Evolutionary conservation across 2,329 filamentous ascomycete genomes (phyloP).

Genomic region (Pseudonectria foliicola): DNA sequence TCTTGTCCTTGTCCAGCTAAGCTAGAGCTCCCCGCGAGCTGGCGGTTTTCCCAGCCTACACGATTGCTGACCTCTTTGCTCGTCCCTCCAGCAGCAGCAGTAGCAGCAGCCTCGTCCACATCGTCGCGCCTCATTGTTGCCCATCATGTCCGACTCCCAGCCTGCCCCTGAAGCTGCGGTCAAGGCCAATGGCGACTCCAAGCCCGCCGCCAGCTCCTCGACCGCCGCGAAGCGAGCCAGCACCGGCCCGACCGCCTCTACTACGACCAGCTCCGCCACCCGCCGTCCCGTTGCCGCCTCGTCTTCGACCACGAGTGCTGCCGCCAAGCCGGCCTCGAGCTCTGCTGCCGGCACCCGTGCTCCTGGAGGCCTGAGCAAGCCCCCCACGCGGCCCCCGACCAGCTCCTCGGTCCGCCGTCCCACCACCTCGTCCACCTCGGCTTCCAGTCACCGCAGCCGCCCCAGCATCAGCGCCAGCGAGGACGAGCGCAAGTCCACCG

Average conservation of each 20-base stretch:
- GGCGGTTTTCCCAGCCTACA: no score
- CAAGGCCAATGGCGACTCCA: constrained; percentile 25
- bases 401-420: constrained; percentile 27
- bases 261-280: constrained; percentile 25
- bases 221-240: constrained; percentile 29
- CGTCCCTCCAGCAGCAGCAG: constrained; percentile 1
- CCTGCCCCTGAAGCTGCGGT: constrained; percentile 26
- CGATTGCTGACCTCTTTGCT: not conserved
- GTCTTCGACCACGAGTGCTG: constrained; percentile 19
- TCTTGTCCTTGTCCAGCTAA: no score
- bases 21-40: no score
- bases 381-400: constrained; percentile 40
- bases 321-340: constrained; percentile 19
- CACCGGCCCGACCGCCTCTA: constrained; percentile 23
- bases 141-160: constrained; percentile 41
- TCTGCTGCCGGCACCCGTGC: constrained; percentile 29
- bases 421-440: constrained; percentile 28
- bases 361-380: constrained; percentile 38
- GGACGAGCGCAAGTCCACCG: constrained; percentile 40
- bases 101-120: constrained; percentile 1
- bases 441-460: constrained; percentile 39
- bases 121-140: not conserved
- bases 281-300: constrained; percentile 26
- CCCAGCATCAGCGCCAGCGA: constrained; percentile 43
- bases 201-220: constrained; percentile 23